phyloP scores from a whole-genome alignment of 805 yeast genomes.

The Suhomyces tanzawaensis region DNA sequence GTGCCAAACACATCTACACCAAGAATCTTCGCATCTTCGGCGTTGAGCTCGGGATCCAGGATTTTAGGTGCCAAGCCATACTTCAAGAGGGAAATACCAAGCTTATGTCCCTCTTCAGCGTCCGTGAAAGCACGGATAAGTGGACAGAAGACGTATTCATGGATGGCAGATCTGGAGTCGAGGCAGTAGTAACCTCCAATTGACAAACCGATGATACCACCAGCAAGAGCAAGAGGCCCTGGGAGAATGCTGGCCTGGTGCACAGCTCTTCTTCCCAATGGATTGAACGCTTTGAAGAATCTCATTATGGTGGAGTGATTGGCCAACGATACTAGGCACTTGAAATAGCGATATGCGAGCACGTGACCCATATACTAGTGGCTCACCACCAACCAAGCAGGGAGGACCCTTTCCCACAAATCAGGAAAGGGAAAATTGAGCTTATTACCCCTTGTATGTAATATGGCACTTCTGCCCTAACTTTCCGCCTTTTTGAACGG shows the following conservation, averaged over 20 bases:
- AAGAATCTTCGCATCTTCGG: slow-evolving; percentile 38
- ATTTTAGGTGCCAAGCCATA: slow-evolving; percentile 66
- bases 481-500: no score
- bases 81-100: slow-evolving; percentile 71
- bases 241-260: slow-evolving; percentile 19
- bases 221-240: slow-evolving; percentile 14
- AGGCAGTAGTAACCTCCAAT: slow-evolving; percentile 53
- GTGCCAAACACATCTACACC: slow-evolving; percentile 64
- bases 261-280: slow-evolving; percentile 1
- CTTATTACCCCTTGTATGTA: no score
- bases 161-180: slow-evolving; percentile 80
- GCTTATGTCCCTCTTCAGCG: slow-evolving; percentile 82
- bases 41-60: slow-evolving; percentile 47
- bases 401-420: no score
- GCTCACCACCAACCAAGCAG: no score
- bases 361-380: no score
- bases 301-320: no score
- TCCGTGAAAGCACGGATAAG: slow-evolving; percentile 62
- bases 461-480: no score
- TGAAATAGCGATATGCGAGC: no score
- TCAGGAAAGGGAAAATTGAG: no score
- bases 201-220: slow-evolving; percentile 24
- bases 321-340: no score
- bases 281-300: background rate
- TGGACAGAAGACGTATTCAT: slow-evolving; percentile 82